A percentile compares a stretch with the other conserved stretches of the same genome.
Evolutionary conservation across 2,329 filamentous ascomycete species (phyloP).

Genomic region (Sclerotiophoma versabilis): DNA sequence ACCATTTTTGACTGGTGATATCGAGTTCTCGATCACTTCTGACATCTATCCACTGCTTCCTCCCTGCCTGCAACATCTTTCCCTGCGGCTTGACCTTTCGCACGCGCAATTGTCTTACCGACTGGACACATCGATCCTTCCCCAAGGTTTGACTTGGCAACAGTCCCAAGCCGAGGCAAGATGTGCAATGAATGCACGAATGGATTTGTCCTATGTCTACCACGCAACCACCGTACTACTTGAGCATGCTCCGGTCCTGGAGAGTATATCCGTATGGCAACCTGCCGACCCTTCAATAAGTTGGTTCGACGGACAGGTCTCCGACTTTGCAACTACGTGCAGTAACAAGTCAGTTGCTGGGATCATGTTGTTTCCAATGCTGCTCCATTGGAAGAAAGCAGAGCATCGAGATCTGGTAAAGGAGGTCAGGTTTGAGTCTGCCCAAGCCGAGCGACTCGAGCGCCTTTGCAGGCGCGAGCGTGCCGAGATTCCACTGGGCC

Average conservation of each 20-base stretch:
- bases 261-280: constrained; percentile 37
- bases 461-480: constrained; percentile 29
- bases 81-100: constrained; percentile 35
- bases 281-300: constrained; percentile 32
- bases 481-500: constrained; percentile 28
- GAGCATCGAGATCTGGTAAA: constrained; percentile 34
- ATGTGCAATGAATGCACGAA: constrained; percentile 26
- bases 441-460: constrained; percentile 1
- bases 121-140: constrained; percentile 28
- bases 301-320: constrained; percentile 34
- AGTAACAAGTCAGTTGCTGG: constrained; percentile 32
- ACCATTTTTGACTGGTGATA: constrained; percentile 36
- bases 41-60: constrained; percentile 32
- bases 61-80: constrained; percentile 32
- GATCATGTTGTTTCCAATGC: constrained; percentile 31
- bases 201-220: constrained; percentile 37
- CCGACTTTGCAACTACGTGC: constrained; percentile 33
- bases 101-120: constrained; percentile 31
- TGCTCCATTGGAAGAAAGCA: constrained; percentile 30
- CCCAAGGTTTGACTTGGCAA: constrained; percentile 20
- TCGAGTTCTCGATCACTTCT: constrained; percentile 28
- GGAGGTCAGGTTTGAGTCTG: constrained; percentile 29
- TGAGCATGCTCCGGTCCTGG: constrained; percentile 24
- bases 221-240: constrained; percentile 29
- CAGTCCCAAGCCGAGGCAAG: constrained; percentile 26